Base-by-base conservation (phyloP, 306 rosid genomes). In the Lithocarpus polystachyus region DNA sequence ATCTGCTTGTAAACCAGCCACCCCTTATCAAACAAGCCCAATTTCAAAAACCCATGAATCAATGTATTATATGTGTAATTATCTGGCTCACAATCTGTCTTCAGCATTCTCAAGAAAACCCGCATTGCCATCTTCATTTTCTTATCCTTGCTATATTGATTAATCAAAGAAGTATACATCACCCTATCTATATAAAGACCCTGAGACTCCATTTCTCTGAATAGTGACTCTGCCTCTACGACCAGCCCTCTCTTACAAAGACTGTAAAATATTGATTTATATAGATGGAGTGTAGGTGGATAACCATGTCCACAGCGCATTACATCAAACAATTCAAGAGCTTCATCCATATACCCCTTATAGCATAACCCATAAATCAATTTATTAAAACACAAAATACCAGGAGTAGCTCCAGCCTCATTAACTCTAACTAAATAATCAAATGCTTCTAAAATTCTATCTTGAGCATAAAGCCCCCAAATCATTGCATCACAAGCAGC, bases 61-160 rank as follows among this genome's bases (percentile, higher is more conserved):
- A 86, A 61, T 28, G 85, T 81, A 75, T 83, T 86, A n/a, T 55
- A 86, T 20, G 82, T 75, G 51, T 67, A 72, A 78, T 15, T 76
- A 81, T 86, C 89, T 6, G 87, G 87, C 71, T 83, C 33, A 67
- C 83, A 78, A 37, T 85, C 80, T 56, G 64, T 81, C 79, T 86
- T 86, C 72, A 83, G 64, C 89, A 86, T 83, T 78, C 85, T 78
- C 5, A 80, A 74, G 56, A 86, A 81, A 31, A 84, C 82, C 81
- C 80, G 83, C 85, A 83, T 77, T 56, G 89, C 89, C 86, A 83
- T 75, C 73, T 86, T 83, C 87, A 86, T 75, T 75, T 72, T 81
- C 77, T 79, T 81, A 33, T 55, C 82, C 78, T 72, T 83, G 64
- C 87, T 78, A 81, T 86, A 86, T 76, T 56, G 73, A 72, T 70